A percentile compares a stretch with the other conserved stretches of the same genome.
phyloP scores from a whole-genome alignment of 768 basidiomycete species.

The Lentinula sp. region DNA sequence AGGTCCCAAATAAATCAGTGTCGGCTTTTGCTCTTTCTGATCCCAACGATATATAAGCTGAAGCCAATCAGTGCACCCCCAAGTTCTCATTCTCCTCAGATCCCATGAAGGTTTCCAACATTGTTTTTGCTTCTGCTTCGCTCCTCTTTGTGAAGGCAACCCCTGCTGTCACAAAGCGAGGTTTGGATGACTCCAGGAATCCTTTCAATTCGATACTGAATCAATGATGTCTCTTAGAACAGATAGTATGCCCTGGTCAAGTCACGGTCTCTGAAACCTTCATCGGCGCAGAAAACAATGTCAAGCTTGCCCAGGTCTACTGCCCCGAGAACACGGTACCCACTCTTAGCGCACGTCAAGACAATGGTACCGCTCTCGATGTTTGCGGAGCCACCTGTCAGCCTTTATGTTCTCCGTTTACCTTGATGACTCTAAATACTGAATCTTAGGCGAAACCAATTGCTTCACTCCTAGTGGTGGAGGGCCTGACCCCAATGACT shows the following conservation, averaged over 20 bases:
- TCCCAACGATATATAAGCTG: background rate
- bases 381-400: background rate
- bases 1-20: background rate
- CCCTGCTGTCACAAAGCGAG: background rate
- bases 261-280: conserved; percentile 17
- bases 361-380: background rate
- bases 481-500: conserved; percentile 42
- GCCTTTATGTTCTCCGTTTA: conserved; percentile 9
- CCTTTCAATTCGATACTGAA: background rate
- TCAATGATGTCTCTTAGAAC: background rate
- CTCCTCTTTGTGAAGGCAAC: background rate
- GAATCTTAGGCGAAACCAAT: conserved; percentile 25
- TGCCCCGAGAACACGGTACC: conserved; percentile 18
- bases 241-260: conserved; percentile 2
- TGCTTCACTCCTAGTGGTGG: conserved; percentile 41
- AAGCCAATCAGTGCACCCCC: background rate
- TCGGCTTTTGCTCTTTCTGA: background rate
- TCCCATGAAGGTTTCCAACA: background rate
- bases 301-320: conserved; percentile 28
- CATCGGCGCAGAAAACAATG: conserved; percentile 37
- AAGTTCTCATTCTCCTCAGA: background rate
- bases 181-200: background rate
- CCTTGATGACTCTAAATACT: background rate
- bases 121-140: background rate
- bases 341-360: conserved; percentile 1